Evolutionary conservation across 1,139 yeast species (phyloP).

Genomic region (Magnusiomyces magnusii): DNA sequence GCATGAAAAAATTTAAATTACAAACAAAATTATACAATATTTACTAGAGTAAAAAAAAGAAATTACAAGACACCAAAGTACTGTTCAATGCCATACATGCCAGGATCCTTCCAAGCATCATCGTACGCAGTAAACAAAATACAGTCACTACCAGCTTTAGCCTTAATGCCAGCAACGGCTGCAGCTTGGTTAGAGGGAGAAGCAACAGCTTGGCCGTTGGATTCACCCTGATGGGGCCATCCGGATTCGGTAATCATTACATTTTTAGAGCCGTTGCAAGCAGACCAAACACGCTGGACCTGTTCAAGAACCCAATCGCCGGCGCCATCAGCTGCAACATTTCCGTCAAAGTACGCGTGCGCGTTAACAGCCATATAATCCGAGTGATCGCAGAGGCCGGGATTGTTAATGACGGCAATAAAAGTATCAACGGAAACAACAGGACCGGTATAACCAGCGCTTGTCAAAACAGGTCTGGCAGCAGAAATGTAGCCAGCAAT

Average conservation of each 20-base stretch:
- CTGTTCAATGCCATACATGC: conserved; percentile 64
- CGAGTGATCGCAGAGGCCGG: conserved; percentile 62
- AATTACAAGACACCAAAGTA: conserved; percentile 54
- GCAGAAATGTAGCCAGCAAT: conserved; percentile 46
- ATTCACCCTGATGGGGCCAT: conserved; percentile 76
- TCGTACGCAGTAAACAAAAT: conserved; percentile 74
- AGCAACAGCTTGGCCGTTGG: conserved; percentile 64
- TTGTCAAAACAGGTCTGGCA: conserved; percentile 49
- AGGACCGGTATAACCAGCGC: conserved; percentile 65
- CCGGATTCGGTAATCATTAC: conserved; percentile 81
- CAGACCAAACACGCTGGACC: conserved; percentile 51
- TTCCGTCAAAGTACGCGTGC: conserved; percentile 83
- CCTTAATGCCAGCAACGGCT: conserved; percentile 55
- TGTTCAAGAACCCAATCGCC: conserved; percentile 69
- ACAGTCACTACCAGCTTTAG: conserved; percentile 49
- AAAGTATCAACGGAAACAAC: conserved; percentile 84
- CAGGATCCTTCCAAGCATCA: conserved; percentile 77
- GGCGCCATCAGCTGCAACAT: conserved; percentile 51
- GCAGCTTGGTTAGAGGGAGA: conserved; percentile 53
- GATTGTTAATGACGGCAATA: conserved; percentile 72
- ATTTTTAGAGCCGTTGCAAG: conserved; percentile 45
- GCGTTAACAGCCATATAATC: conserved; percentile 87
- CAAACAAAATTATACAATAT: too few species aligned
- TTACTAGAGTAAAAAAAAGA: too few species aligned
- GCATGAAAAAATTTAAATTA: too few species aligned